Evolutionary conservation across 805 yeast species (phyloP), one percentile per base, ranked within the genome.

Genomic region (Wickerhamomyces alni): DNA sequence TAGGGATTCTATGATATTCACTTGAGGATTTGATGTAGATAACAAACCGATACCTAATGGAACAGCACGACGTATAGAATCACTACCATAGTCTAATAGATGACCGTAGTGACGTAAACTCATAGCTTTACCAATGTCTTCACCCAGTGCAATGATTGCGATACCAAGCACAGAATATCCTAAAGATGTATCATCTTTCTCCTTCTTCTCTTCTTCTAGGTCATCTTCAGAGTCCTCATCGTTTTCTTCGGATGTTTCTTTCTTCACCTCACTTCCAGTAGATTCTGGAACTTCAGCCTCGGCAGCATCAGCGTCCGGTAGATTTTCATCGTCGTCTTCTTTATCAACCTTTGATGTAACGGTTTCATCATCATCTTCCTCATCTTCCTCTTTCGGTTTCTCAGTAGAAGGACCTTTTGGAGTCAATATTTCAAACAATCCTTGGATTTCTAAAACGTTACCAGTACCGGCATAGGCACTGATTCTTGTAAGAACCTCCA

Each of bases 401-500:
- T 77, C 84, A 40, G 66, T 65, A 33, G 80, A 77, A 50, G 77
- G 77, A n/a, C 80, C 79, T 40, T 65, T 66, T 34, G 76, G 75
- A 7, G 95, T 83, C 57, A 93, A 77, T 74, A 88, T 87, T 54
- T 87, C 95, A 54, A 91, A 74, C 56, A 93, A 71, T 29, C 87
- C 80, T 68, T 93, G 99, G 46, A 93, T 85, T 67, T 89, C 93
- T 46, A 93, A 74, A 25, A 93, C 99, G 59, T 93, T 93, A 51
- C 99, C 99, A 30, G 98, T 87, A 46, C 98, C 99, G 10, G 96
- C 94, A 66, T 84, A 89, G 4, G 98, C 95, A 67, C 97, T 86
- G 38, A 89, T 83, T 46, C 83, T 87, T 26, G 94, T 88, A 55
- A 93, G 71, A 13, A 88, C 93, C 62, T 87, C 93, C 57, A 89